Conservation (phyloP, 768 basidiomycete genomes). For the Termitomyces sp. region DNA sequence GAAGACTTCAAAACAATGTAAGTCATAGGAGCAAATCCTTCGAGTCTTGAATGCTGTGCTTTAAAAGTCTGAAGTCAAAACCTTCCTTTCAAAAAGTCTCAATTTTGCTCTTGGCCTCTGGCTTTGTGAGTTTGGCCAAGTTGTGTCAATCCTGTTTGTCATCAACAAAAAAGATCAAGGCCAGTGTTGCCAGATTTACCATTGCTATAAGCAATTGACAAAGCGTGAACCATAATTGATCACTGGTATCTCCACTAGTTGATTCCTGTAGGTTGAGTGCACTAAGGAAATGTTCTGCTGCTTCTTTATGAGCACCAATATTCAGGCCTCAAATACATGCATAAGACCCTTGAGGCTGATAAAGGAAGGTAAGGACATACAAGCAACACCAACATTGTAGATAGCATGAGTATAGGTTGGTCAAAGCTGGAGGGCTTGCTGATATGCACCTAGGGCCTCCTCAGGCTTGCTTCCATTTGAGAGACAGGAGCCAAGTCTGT, state of each 20-base stretch:
- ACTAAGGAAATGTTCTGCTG: constrained; percentile 91
- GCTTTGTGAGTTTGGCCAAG: constrained; percentile 69
- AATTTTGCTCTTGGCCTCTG: constrained; percentile 55
- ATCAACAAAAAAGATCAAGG: constrained; percentile 1
- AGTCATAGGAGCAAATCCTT: constrained; percentile 1
- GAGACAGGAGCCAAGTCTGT: constrained; percentile 87
- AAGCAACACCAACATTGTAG: constrained; percentile 97
- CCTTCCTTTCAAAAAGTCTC: constrained; percentile 76
- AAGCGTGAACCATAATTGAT: constrained; percentile 88
- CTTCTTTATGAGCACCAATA: constrained; percentile 92
- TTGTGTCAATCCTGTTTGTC: constrained; percentile 66
- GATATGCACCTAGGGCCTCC: constrained; percentile 85
- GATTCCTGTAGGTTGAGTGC: constrained; percentile 77
- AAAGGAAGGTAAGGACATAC: constrained; percentile 39
- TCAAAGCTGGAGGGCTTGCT: constrained; percentile 82
- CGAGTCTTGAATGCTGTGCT: constrained; percentile 12
- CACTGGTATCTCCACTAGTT: constrained; percentile 64
- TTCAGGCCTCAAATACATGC: constrained; percentile 64
- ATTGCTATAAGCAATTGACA: constrained; percentile 74
- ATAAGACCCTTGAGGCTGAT: neutral
- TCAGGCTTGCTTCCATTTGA: constrained; percentile 95
- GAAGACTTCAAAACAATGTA: constrained; percentile 44
- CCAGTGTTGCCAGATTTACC: constrained; percentile 40
- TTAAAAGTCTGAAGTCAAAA: constrained; percentile 89
- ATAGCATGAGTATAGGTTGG: constrained; percentile 97